These are phyloP conservation scores for Annulohypoxylon moriforme DNA, from an alignment of 495 filamentous ascomycete genomes.

Conservation along the genomic window DNA sequence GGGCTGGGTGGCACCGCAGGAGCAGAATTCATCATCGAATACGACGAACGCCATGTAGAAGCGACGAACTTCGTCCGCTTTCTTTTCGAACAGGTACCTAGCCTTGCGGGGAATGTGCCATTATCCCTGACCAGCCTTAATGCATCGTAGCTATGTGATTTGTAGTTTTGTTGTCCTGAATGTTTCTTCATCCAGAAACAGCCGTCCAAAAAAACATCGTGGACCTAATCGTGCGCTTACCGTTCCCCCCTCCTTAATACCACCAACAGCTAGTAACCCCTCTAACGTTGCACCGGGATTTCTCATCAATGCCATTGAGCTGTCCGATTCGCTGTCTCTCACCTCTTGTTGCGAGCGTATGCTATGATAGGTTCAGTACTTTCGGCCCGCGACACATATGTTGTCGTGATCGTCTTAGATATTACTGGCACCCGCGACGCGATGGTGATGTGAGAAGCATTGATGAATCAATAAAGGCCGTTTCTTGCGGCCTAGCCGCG, in stretches of 20 bases:
- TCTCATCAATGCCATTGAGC: slow-evolving; percentile 34
- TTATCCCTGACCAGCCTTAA: slow-evolving; percentile 8
- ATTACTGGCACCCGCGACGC: slow-evolving; percentile 20
- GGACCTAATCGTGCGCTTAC: slow-evolving; percentile 25
- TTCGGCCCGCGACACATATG: slow-evolving; percentile 41
- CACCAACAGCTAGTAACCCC: slow-evolving; percentile 38
- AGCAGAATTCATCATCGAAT: slow-evolving; percentile 30
- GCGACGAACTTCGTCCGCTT: slow-evolving; percentile 21
- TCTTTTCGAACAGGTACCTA: slow-evolving; percentile 14
- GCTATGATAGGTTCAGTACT: slow-evolving; percentile 35
- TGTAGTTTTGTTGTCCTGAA: slow-evolving; percentile 1
- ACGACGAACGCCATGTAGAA: slow-evolving; percentile 22
- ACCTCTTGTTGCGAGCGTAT: slow-evolving; percentile 29
- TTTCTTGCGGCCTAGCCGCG: slow-evolving; percentile 34
- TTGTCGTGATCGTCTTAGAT: slow-evolving; percentile 32
- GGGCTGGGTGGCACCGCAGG: slow-evolving; percentile 33
- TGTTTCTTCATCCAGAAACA: slow-evolving; percentile 21
- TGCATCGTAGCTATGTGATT: slow-evolving; percentile 12
- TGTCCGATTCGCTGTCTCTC: slow-evolving; percentile 42
- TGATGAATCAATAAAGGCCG: slow-evolving; percentile 40
- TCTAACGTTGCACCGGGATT: slow-evolving; percentile 45
- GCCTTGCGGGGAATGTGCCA: slow-evolving; percentile 37
- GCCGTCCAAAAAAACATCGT: slow-evolving; percentile 23
- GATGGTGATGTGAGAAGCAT: slow-evolving; percentile 8
- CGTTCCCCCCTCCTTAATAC: slow-evolving; percentile 28